phyloP scores from a whole-genome alignment of 768 basidiomycete genomes.

The Amanita inopinata region DNA sequence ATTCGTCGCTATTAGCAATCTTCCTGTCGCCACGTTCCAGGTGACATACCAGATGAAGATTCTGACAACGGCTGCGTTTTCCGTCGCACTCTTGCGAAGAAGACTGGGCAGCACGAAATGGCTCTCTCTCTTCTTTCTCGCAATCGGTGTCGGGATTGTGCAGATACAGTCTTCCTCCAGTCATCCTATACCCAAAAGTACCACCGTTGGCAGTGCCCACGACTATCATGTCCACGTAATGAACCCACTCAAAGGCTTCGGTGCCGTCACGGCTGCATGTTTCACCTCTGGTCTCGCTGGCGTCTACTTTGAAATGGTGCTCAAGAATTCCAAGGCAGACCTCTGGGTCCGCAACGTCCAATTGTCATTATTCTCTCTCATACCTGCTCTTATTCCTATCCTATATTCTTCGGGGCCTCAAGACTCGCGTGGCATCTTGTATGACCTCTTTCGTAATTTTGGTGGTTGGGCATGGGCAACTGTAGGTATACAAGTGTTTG shows the following conservation, averaged over 20 bases:
- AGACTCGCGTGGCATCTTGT: conserved; percentile 39
- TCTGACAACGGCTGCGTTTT: conserved; percentile 90
- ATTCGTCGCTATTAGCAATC: conserved; percentile 91
- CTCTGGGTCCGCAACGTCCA: conserved; percentile 97
- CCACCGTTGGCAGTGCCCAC: conserved; percentile 58
- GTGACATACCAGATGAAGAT: conserved; percentile 99
- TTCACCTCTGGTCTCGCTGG: conserved; percentile 94
- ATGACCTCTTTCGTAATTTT: conserved; percentile 74
- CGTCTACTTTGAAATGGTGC: conserved; percentile 97
- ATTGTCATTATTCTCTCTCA: conserved; percentile 86
- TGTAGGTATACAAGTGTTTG: conserved; percentile 81
- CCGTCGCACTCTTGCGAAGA: conserved; percentile 73
- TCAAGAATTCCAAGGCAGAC: conserved; percentile 84
- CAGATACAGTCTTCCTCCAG: conserved; percentile 71
- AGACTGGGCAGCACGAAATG: conserved; percentile 70
- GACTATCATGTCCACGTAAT: conserved; percentile 67
- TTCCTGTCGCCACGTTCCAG: conserved; percentile 95
- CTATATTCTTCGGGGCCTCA: conserved; percentile 38
- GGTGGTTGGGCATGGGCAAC: conserved; percentile 95
- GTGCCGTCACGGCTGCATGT: conserved; percentile 86
- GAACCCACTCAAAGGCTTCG: conserved; percentile 77
- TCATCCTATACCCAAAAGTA: conserved; percentile 19
- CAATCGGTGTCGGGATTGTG: conserved; percentile 88
- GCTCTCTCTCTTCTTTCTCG: conserved; percentile 80
- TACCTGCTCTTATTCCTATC: conserved; percentile 82